Conservation (phyloP, 2,329 filamentous ascomycete species). For the Aspergillus melleus region DNA sequence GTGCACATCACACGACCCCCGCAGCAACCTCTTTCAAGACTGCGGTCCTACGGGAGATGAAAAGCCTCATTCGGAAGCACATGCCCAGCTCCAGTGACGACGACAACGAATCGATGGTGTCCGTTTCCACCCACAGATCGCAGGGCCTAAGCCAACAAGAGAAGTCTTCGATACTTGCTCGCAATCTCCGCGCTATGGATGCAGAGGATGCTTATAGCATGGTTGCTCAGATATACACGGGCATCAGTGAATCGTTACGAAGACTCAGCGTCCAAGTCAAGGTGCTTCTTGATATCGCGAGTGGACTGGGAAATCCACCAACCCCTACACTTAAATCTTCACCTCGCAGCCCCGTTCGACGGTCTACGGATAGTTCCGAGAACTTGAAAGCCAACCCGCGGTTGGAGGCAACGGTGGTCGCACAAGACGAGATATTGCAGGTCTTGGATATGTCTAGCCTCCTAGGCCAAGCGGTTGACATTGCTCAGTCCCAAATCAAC, state of each 20-base stretch:
- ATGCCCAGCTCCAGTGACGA: conserved; percentile 93
- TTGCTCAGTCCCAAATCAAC: conserved; percentile 63
- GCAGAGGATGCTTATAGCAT: conserved; percentile 81
- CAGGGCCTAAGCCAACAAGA: conserved; percentile 76
- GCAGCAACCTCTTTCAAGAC: conserved; percentile 86
- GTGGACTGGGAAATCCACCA: conserved; percentile 50
- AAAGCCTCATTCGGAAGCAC: conserved; percentile 77
- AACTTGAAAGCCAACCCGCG: conserved; percentile 24
- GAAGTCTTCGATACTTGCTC: conserved; percentile 82
- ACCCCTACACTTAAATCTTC: conserved; percentile 42
- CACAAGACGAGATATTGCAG: conserved; percentile 62
- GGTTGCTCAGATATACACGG: conserved; percentile 78
- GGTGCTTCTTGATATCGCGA: conserved; percentile 90
- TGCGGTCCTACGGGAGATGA: conserved; percentile 79
- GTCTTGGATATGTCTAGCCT: conserved; percentile 66
- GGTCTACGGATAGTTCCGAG: conserved; percentile 45
- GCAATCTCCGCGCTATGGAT: conserved; percentile 82
- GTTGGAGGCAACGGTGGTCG: conserved; percentile 29
- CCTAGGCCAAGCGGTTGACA: conserved; percentile 66
- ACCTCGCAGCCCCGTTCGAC: conserved; percentile 49
- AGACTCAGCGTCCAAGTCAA: conserved; percentile 89
- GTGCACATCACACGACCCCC: conserved; percentile 74
- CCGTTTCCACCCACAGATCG: conserved; percentile 73
- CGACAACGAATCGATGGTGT: conserved; percentile 86
- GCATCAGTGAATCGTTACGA: conserved; percentile 81